Conservation (phyloP, 257 asterid species). For the Knoxia roxburghii region DNA sequence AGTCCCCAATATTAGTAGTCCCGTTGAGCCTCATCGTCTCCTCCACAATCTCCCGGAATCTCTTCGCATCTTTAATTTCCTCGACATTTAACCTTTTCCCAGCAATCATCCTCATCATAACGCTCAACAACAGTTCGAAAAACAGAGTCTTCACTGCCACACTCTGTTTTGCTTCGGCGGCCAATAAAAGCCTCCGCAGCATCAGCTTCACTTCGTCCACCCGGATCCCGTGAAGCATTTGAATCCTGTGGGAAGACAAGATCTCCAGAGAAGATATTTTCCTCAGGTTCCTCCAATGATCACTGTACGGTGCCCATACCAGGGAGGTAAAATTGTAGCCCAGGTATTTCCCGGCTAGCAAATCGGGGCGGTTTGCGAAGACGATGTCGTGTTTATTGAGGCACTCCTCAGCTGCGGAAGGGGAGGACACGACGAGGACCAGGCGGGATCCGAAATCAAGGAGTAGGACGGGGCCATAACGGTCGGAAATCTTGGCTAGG, state of each 20-base stretch:
- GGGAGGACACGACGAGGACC: conserved; percentile 65
- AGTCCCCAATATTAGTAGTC: conserved; percentile 23
- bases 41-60: conserved; percentile 20
- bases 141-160: conserved; percentile 40
- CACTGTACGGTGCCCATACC: conserved; percentile 50
- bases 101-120: conserved; percentile 37
- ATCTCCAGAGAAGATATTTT: conserved; percentile 46
- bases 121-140: conserved; percentile 31
- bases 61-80: conserved; percentile 15
- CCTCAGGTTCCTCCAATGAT: conserved; percentile 60
- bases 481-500: conserved; percentile 42
- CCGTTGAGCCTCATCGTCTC: conserved; percentile 16
- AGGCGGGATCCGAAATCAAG: conserved; percentile 60
- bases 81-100: conserved; percentile 31
- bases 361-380: conserved; percentile 58
- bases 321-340: conserved; percentile 52
- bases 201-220: conserved; percentile 42
- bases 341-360: conserved; percentile 43
- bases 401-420: conserved; percentile 64
- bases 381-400: conserved; percentile 42
- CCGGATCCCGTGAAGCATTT: conserved; percentile 46
- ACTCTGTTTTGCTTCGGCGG: conserved; percentile 10
- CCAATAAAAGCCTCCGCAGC: conserved; percentile 25
- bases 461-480: conserved; percentile 49
- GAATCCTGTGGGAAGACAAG: conserved; percentile 48